A percentile compares a stretch with the other conserved stretches of the same genome.
These are phyloP conservation scores for Venturia aucupariae DNA, from an alignment of 2,329 filamentous ascomycete genomes.

Conservation along the genomic window DNA sequence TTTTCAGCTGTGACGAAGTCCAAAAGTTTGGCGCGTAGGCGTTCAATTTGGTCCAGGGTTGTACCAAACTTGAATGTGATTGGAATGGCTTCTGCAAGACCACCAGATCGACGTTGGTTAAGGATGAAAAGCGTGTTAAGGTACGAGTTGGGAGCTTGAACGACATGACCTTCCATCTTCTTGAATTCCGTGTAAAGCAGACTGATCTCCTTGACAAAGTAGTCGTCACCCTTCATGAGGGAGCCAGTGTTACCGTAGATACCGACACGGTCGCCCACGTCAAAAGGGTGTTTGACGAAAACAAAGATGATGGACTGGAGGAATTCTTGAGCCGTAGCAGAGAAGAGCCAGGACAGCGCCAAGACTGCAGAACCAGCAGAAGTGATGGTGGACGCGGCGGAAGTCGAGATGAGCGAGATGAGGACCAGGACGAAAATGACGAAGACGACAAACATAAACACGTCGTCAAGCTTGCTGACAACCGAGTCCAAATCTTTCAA, in stretches of 20 bases:
- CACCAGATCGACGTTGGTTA: conserved; percentile 84
- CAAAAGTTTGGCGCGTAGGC: conserved; percentile 67
- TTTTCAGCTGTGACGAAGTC: conserved; percentile 80
- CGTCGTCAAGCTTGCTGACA: conserved; percentile 77
- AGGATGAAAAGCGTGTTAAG: conserved; percentile 90
- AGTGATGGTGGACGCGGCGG: conserved; percentile 81
- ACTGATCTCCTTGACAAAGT: conserved; percentile 91
- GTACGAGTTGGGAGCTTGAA: conserved; percentile 90
- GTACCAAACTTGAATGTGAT: conserved; percentile 86
- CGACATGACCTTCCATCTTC: conserved; percentile 95
- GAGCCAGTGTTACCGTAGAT: conserved; percentile 84
- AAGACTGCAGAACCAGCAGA: conserved; percentile 82
- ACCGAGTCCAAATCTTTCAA: conserved; percentile 93
- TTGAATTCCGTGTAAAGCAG: conserved; percentile 95
- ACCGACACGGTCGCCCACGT: conserved; percentile 86
- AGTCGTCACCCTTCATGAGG: conserved; percentile 74
- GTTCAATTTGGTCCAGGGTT: conserved; percentile 70
- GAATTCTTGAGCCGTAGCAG: conserved; percentile 88
- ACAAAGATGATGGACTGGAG: conserved; percentile 91
- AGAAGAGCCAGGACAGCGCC: conserved; percentile 85
- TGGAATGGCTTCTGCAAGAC: conserved; percentile 75
- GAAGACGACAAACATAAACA: conserved; percentile 78
- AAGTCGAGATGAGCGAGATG: conserved; percentile 79
- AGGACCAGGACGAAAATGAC: conserved; percentile 79
- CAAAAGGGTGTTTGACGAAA: conserved; percentile 94